Evolutionary conservation across 1,284 basidiomycete species (phyloP), one percentile per base, ranked within the genome.

Genomic region (Rhizoctonia solani): DNA sequence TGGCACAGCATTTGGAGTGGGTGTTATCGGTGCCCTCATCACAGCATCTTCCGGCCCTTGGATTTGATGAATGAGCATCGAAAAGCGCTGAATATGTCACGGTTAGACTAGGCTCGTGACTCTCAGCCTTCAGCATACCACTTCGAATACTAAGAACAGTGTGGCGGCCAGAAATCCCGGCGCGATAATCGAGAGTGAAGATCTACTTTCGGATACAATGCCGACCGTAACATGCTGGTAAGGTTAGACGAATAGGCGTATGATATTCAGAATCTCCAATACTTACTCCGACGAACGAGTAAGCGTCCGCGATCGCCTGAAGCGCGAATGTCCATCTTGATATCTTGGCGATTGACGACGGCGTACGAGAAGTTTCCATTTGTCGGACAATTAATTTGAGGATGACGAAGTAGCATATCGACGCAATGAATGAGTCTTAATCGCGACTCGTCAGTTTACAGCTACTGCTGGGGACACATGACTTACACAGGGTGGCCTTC

Each of bases 301-400:
- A 86, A 0, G 88, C 85, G 74, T 95, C 93, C 13, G 90, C 83
- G 1, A 88, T 83, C 8, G 87, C 83, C 75, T 93, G 90, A 13
- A 86, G 79, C 27, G 92, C 79, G 74, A 95, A 92, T 0, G 87
- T 84, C 87, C 90, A 93, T 2, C 89, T 80, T 2, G 91, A 93
- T 19, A 93, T 82, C 42, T 90, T 85, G 13, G 88, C 85, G 23
- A 94, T 81, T 1, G 87, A 87, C 1, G 88, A 86, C 0, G 92
- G 90, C 2, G 89, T 92, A n/a, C 88, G 85, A 71, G 88, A 90
- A 29, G 78, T 79, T 68, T 87, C 84, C 73, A 87, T 86, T 77
- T 95, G 91, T 14, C 88, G 84, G 29, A 87, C 83, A 41, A 91
- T 83, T 3, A 93, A 78, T 3, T 84, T 75, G 4, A 95, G 80